Evolutionary conservation across 106 monocot genomes (phyloP).

Genomic region (Amphibolis antarctica): DNA sequence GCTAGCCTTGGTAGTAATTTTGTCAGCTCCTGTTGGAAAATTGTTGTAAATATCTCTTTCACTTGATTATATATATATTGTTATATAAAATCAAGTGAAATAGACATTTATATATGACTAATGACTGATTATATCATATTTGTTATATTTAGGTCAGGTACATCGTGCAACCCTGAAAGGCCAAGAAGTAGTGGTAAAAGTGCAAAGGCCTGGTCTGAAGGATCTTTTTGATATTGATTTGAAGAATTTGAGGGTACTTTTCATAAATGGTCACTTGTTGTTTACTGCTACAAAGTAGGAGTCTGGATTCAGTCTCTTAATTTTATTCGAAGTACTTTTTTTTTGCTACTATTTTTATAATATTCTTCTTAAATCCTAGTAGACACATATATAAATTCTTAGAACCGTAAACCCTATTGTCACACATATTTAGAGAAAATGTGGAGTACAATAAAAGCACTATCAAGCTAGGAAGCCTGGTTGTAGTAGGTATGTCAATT

Average conservation of each 20-base stretch:
- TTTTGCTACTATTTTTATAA: too few species aligned
- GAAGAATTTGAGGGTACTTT: conserved; percentile 77
- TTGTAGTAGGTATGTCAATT: too few species aligned
- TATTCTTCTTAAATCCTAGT: too few species aligned
- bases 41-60: neutral
- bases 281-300: neutral
- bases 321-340: too few species aligned
- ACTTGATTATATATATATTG: conserved; percentile 1
- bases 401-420: too few species aligned
- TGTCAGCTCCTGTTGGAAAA: neutral
- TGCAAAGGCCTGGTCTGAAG: conserved; percentile 95
- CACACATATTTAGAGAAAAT: too few species aligned
- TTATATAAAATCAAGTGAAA: too few species aligned
- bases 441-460: too few species aligned
- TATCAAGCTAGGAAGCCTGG: too few species aligned
- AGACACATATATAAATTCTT: too few species aligned
- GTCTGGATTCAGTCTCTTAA: neutral
- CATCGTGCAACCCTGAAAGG: conserved; percentile 94
- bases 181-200: conserved; percentile 82
- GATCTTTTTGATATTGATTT: conserved; percentile 95
- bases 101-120: too few species aligned
- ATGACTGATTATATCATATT: neutral
- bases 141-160: conserved; percentile 74
- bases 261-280: neutral
- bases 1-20: conserved; percentile 94